Evolutionary conservation across 768 basidiomycete species (phyloP), one percentile per base, ranked within the genome.

Genomic region (Paxillus ammoniavirescens): DNA sequence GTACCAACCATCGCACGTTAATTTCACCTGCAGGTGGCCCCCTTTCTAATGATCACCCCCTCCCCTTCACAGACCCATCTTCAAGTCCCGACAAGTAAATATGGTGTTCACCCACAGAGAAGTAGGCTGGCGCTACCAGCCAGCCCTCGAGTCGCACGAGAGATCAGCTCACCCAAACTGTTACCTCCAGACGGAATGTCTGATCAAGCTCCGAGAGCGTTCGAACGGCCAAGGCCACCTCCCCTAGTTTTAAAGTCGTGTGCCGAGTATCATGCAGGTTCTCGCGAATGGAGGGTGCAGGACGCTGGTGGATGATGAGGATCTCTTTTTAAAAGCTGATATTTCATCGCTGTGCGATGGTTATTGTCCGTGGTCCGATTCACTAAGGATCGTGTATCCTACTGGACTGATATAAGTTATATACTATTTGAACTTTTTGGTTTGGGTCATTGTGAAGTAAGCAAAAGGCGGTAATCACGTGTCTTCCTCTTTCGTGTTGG

Each of bases 151-250:
- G 65, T 68, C 1, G 51, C 23, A 46, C 45, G 33, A 21, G 59
- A 61, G 15, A 74, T 76, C 8, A 68, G 69, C 54, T 61, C 47
- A 13, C 73, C 73, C 18, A 61, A 61, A 21, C 53, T 50, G 18
- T 35, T 23, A 28, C 28, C 58, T 12, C 50, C 50, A 46, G 59
- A 56, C 10, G 61, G 56, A 17, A 49, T 15, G 55, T 47, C 26
- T 48, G 46, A 52, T 43, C 49, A 61, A 31, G 55, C 37, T 54
- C 61, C 65, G 28, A 66, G 55, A 50, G 57, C 54, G 37, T 71
- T 67, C 59, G 75, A 78, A 52, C 68, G 72, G 45, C 77, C 75
- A 48, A 65, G 80, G 57, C 73, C 77, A 18, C 73, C 79, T 30
- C 79, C 77, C n/a, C 55, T 69, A 12, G 41, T 58, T 45, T 50